Evolutionary conservation across 2,329 filamentous ascomycete species (phyloP).

Genomic region (Fusarium vanettenii): DNA sequence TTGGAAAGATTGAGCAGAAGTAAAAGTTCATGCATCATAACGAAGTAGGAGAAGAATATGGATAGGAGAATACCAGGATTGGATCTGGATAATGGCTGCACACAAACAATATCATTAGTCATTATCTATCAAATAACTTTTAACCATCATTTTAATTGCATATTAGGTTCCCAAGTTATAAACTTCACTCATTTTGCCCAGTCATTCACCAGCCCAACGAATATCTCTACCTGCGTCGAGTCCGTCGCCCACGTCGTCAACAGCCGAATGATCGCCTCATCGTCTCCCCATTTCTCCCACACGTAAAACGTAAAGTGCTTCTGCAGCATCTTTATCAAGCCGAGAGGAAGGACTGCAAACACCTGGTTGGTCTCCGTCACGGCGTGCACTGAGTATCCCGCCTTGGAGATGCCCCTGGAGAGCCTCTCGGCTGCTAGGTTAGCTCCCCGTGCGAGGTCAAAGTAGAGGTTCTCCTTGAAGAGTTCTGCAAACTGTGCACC

Average conservation of each 20-base stretch:
- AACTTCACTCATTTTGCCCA: conserved; percentile 5
- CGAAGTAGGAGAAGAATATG: no score
- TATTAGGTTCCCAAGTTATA: neutral
- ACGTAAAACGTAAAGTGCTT: conserved; percentile 53
- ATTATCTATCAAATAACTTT: neutral
- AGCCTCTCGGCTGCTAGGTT: conserved; percentile 58
- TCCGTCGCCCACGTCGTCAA: conserved; percentile 65
- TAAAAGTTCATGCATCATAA: neutral
- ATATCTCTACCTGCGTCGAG: conserved; percentile 53
- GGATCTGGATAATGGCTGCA: neutral
- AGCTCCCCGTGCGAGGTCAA: conserved; percentile 57
- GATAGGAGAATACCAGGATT: neutral
- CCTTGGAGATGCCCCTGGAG: conserved; percentile 54
- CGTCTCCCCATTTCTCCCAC: conserved; percentile 57
- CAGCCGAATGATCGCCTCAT: conserved; percentile 55
- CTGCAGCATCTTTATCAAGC: conserved; percentile 53
- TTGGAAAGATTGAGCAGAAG: conserved; percentile 38
- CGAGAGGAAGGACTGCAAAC: conserved; percentile 57
- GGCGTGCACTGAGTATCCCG: conserved; percentile 56
- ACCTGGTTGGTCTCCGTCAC: conserved; percentile 64
- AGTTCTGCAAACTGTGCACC: conserved; percentile 63
- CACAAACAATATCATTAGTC: neutral
- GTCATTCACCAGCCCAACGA: conserved; percentile 38
- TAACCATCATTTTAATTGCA: neutral
- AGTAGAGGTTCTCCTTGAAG: conserved; percentile 58